Evolutionary conservation across 352 stramenopile species (phyloP).

Genomic region (Globisporangium camurandrum): DNA sequence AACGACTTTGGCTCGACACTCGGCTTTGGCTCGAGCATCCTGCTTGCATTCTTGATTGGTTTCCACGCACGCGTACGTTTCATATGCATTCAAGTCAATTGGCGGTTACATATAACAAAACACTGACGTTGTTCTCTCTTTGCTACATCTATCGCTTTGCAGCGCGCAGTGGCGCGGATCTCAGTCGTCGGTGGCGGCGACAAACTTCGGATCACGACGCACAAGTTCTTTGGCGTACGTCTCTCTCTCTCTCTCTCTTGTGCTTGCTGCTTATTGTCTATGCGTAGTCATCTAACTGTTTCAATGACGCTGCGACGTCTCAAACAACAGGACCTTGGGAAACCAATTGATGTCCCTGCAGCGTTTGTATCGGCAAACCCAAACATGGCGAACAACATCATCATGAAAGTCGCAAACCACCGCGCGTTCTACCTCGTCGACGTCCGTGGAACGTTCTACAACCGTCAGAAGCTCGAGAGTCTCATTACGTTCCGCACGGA

Average conservation of each 20-base stretch:
- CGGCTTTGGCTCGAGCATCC: constrained; percentile 76
- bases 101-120: too few species aligned
- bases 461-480: constrained; percentile 80
- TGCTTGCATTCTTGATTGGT: constrained; percentile 70
- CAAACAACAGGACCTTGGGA: constrained; percentile 57
- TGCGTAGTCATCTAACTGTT: background rate
- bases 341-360: constrained; percentile 61
- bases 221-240: constrained; percentile 84
- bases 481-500: constrained; percentile 82
- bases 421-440: constrained; percentile 78
- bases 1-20: constrained; percentile 73
- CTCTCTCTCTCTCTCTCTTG: background rate
- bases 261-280: background rate
- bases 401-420: constrained; percentile 70
- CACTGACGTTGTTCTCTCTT: background rate
- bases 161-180: constrained; percentile 74
- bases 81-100: background rate
- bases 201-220: constrained; percentile 79
- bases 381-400: constrained; percentile 84
- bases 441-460: constrained; percentile 75
- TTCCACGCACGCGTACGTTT: constrained; percentile 67
- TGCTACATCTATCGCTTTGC: background rate
- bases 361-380: constrained; percentile 65
- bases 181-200: constrained; percentile 66
- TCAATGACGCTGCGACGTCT: background rate